Evolutionary conservation across 2,329 filamentous ascomycete genomes (phyloP).

Genomic region (Amauroascus verrucosus): DNA sequence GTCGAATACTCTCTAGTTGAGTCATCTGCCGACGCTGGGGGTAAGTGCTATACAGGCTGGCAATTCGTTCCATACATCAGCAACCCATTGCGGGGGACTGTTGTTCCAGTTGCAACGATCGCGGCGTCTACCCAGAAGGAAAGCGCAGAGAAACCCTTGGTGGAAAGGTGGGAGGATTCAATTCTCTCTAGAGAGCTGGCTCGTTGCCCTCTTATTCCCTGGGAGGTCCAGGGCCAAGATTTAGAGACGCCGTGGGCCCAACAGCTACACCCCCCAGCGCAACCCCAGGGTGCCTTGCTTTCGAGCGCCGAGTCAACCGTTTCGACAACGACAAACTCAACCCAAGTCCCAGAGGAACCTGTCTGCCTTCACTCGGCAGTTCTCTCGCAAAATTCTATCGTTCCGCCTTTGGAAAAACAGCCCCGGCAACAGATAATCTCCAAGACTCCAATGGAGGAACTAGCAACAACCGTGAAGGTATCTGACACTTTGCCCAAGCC

Average conservation of each 20-base stretch:
- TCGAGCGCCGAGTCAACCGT: neutral
- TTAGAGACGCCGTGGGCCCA: neutral
- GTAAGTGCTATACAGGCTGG: neutral
- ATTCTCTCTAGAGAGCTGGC: neutral
- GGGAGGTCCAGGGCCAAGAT: neutral
- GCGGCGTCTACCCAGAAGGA: neutral
- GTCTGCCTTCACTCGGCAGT: neutral
- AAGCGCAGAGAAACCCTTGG: neutral
- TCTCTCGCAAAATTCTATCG: neutral
- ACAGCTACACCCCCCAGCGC: neutral
- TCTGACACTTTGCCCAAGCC: neutral
- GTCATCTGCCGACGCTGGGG: neutral
- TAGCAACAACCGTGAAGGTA: conserved; percentile 5
- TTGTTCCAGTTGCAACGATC: neutral
- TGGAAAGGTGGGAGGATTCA: neutral
- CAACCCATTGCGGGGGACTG: neutral
- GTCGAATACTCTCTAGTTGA: neutral
- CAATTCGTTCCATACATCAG: conserved; percentile 5
- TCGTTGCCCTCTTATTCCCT: neutral
- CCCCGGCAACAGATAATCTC: neutral
- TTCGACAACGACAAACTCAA: neutral
- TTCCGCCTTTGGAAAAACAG: neutral
- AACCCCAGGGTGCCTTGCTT: neutral
- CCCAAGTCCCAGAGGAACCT: neutral
- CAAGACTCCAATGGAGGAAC: neutral